Conservation (phyloP, 2,329 filamentous ascomycete species). For the Ascochyta pisi region DNA sequence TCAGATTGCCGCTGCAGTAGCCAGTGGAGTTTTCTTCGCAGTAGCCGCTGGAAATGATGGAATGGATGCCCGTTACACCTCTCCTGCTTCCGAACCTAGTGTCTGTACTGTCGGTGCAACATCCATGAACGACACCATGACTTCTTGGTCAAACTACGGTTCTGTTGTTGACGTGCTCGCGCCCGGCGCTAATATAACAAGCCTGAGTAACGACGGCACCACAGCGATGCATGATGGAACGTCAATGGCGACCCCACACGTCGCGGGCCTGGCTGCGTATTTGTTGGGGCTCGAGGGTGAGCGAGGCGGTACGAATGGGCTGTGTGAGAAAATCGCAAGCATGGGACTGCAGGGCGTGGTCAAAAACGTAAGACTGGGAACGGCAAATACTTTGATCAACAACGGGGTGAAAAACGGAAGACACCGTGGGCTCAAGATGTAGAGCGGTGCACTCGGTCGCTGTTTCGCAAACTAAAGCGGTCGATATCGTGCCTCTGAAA, state of each 20-base stretch:
- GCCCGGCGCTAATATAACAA: slow-evolving; percentile 51
- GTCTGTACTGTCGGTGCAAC: slow-evolving; percentile 51
- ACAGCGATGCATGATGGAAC: slow-evolving; percentile 63
- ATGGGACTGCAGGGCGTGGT: slow-evolving; percentile 49
- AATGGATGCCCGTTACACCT: slow-evolving; percentile 32
- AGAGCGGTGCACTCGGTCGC: too few relatives aligned
- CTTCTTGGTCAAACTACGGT: slow-evolving; percentile 48
- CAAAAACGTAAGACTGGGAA: slow-evolving; percentile 51
- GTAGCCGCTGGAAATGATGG: slow-evolving; percentile 49
- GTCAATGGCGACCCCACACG: slow-evolving; percentile 72
- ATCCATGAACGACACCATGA: slow-evolving; percentile 36
- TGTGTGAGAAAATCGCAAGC: slow-evolving; percentile 56
- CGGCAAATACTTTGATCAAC: slow-evolving; percentile 59
- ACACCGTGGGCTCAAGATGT: too few relatives aligned
- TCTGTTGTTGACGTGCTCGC: slow-evolving; percentile 46
- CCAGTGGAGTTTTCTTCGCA: slow-evolving; percentile 46
- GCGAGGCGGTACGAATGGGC: slow-evolving; percentile 37
- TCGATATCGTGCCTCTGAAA: too few relatives aligned
- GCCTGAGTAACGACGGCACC: slow-evolving; percentile 53
- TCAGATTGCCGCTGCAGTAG: slow-evolving; percentile 41
- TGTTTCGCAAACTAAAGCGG: too few relatives aligned
- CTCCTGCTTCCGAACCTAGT: slow-evolving; percentile 44
- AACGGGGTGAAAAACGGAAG: slow-evolving; percentile 48
- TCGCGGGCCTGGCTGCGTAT: slow-evolving; percentile 73
- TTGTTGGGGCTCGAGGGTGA: slow-evolving; percentile 60